phyloP scores from a whole-genome alignment of 139 green algal species.

The Nannochloris sp. region DNA sequence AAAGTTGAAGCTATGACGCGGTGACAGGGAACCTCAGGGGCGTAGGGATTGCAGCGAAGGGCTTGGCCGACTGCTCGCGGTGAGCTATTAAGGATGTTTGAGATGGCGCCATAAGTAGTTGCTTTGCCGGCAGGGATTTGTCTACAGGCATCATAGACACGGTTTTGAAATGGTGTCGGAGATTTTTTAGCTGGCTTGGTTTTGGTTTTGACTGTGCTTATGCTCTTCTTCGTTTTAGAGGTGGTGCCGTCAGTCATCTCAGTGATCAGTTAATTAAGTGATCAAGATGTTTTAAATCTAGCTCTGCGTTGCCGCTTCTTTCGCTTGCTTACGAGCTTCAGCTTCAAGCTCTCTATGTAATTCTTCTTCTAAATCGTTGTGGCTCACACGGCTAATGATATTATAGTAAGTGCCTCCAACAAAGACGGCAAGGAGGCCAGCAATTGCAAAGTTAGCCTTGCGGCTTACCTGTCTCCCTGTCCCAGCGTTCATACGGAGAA shows the following conservation, averaged over 20 bases:
- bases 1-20: constrained; percentile 55
- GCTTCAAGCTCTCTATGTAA: constrained; percentile 31
- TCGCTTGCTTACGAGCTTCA: constrained; percentile 19
- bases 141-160: constrained; percentile 49
- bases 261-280: no score
- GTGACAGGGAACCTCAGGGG: constrained; percentile 69
- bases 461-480: no score
- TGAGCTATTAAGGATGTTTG: constrained; percentile 38
- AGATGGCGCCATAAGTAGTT: constrained; percentile 59
- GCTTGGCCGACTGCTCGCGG: constrained; percentile 66
- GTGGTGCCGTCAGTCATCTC: no score
- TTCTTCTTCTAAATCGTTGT: constrained; percentile 40
- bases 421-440: constrained; percentile 25
- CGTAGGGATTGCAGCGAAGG: constrained; percentile 63
- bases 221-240: not conserved
- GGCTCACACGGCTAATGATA: constrained; percentile 29
- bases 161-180: constrained; percentile 46
- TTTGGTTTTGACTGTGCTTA: not conserved
- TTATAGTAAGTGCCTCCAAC: constrained; percentile 40
- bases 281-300: not conserved
- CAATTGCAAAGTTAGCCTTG: constrained; percentile 32
- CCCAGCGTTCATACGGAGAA: no score
- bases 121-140: constrained; percentile 61
- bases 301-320: not conserved
- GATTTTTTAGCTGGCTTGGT: constrained; percentile 14